A percentile compares a stretch with the other conserved stretches of the same genome.
phyloP scores from a whole-genome alignment of 108 stramenopile genomes.

The Schizochytrium sp. region DNA sequence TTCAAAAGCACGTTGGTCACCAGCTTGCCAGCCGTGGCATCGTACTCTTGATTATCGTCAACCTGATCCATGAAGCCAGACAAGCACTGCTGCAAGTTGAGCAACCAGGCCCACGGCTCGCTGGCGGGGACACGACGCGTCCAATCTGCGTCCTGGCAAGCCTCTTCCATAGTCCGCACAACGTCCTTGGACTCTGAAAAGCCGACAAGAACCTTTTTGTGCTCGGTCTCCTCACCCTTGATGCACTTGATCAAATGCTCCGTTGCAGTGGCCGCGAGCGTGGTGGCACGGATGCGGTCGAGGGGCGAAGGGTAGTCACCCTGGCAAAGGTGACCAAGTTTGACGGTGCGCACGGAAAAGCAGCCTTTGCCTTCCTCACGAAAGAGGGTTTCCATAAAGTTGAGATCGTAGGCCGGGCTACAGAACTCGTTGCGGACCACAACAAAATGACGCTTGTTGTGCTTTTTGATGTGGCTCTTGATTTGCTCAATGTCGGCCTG shows the following conservation, averaged over 20 bases:
- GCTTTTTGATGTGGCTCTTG: background rate
- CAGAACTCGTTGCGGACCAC: conserved; percentile 11
- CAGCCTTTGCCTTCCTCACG: conserved; percentile 1
- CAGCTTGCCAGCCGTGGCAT: no score
- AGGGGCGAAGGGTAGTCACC: background rate
- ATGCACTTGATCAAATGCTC: background rate
- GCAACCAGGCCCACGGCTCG: background rate
- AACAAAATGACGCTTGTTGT: background rate
- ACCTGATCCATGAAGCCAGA: background rate
- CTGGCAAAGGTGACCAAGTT: background rate
- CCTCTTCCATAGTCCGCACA: background rate
- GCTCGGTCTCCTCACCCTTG: background rate
- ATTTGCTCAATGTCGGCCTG: background rate
- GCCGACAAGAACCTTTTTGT: background rate
- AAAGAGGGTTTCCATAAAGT: conserved; percentile 9
- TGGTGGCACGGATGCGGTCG: background rate
- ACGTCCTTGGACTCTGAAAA: background rate
- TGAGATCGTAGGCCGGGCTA: background rate
- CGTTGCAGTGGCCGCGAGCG: background rate
- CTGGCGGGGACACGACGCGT: background rate
- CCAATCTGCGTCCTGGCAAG: background rate
- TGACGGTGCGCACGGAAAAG: background rate
- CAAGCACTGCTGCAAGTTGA: background rate
- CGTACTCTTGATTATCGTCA: no score
- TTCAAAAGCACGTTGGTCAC: no score